Evolutionary conservation across 306 rosid species (phyloP), one percentile per base, ranked within the genome.

Genomic region (Inga oerstediana): DNA sequence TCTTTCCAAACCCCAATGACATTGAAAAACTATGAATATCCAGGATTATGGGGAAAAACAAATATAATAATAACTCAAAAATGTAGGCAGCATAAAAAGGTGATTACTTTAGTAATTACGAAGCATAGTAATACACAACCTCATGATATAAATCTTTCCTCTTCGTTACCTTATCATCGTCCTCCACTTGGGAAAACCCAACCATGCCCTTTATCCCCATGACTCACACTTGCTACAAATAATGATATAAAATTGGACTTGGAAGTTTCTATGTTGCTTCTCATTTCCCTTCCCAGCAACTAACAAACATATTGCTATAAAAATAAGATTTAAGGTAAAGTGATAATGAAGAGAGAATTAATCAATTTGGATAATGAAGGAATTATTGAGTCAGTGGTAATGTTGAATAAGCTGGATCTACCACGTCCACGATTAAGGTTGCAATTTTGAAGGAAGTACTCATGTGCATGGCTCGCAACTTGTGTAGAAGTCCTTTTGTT

Each of bases 371-470:
- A 70, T 13, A 22, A 37, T 24, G 4, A 71, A 27, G 8, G 61
- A 27, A 37, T 77, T 88, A 91, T 96, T 84, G 92, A 64, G 20
- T 90, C 98, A 0, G 96, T 90, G 76, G 98, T 93, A 89, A 93
- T 93, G 49, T 93, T 96, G 7, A 93, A 93, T 56, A 93, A 94
- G 84, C 98, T 93, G 70, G 98, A 91, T 87, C 98, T 87, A 65
- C 98, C 96, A 80, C 96, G 98, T 22, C 96, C 92, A 89, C 94
- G 93, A 77, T 89, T 93, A 80, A 85, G 89, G 52, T 93, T 93
- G 88, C 70, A 82, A 52, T 92, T 94, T 67, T 96, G 94, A 70
- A 93, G 96, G 74, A 35, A 35, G 37, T 35, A 3, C 37, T 35
- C 3, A 4, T 35, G 4, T 2, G 37, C 5, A 35, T 35, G 37